These are phyloP conservation scores for Stephania yunnanensis DNA, from an alignment of 164 flowering plant species.

Conservation along the genomic window DNA sequence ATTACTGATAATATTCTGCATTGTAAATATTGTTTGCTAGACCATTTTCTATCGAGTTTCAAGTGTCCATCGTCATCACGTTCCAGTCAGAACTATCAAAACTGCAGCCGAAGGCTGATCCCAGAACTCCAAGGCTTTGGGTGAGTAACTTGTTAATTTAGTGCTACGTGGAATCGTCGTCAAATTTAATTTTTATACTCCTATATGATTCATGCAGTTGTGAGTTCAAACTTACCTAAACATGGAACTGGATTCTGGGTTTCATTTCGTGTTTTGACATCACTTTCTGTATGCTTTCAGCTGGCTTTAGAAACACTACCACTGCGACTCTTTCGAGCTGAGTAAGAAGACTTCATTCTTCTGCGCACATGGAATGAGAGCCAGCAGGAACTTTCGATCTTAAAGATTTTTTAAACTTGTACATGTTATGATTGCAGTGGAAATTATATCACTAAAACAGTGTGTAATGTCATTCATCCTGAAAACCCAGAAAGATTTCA, in stretches of 20 bases:
- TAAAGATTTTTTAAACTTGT: background rate
- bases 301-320: constrained; percentile 77
- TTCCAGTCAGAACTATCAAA: constrained; percentile 68
- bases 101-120: constrained; percentile 59
- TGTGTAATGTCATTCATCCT: background rate
- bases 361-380: background rate
- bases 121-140: constrained; percentile 72
- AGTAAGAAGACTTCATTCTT: constrained; percentile 13
- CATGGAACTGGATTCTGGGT: background rate
- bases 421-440: background rate
- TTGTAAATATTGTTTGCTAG: constrained; percentile 32
- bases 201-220: too few species aligned
- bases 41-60: constrained; percentile 82
- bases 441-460: background rate
- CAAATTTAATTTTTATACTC: background rate
- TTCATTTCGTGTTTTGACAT: constrained; percentile 5
- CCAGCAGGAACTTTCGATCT: background rate
- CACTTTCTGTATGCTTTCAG: constrained; percentile 31
- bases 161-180: background rate
- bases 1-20: background rate
- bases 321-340: constrained; percentile 50
- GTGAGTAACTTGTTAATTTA: constrained; percentile 33
- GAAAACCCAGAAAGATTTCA: background rate
- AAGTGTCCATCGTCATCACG: constrained; percentile 55
- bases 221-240: background rate